Evolutionary conservation across 768 basidiomycete genomes (phyloP).

Genomic region (Strobilomyces echinocephalus): DNA sequence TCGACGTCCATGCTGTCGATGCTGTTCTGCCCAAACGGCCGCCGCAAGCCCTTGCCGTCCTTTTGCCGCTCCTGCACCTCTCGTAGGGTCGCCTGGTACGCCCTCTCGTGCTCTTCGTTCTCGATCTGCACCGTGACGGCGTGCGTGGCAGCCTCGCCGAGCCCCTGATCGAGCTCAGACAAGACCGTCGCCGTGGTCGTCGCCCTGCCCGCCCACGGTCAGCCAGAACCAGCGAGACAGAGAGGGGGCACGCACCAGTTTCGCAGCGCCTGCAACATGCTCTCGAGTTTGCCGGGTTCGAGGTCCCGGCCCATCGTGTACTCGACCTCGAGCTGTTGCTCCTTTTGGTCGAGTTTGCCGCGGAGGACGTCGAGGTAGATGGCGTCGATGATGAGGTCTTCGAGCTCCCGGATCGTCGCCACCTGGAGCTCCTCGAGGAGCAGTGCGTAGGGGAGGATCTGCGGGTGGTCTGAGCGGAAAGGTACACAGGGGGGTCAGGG

Average conservation of each 20-base stretch:
- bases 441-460: conserved; percentile 80
- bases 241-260: conserved; percentile 49
- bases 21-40: conserved; percentile 12
- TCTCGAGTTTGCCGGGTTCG: conserved; percentile 64
- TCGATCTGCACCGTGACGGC: conserved; percentile 35
- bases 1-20: conserved; percentile 62
- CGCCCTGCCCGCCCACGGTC: conserved; percentile 45
- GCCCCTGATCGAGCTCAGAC: conserved; percentile 65
- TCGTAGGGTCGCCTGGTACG: conserved; percentile 46
- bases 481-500: background rate
- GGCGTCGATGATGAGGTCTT: conserved; percentile 95
- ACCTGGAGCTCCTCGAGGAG: conserved; percentile 71
- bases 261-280: conserved; percentile 55
- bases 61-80: conserved; percentile 63
- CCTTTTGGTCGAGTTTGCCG: conserved; percentile 91
- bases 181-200: conserved; percentile 68
- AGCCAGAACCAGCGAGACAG: background rate
- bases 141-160: conserved; percentile 48
- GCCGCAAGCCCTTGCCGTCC: conserved; percentile 43
- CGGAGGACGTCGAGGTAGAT: conserved; percentile 88
- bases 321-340: conserved; percentile 85
- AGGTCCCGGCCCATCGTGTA: conserved; percentile 91
- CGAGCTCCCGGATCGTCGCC: conserved; percentile 78
- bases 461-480: background rate
- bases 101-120: conserved; percentile 53